Base-by-base conservation (phyloP, 2,329 filamentous ascomycete genomes). In the Ophiostoma montium region DNA sequence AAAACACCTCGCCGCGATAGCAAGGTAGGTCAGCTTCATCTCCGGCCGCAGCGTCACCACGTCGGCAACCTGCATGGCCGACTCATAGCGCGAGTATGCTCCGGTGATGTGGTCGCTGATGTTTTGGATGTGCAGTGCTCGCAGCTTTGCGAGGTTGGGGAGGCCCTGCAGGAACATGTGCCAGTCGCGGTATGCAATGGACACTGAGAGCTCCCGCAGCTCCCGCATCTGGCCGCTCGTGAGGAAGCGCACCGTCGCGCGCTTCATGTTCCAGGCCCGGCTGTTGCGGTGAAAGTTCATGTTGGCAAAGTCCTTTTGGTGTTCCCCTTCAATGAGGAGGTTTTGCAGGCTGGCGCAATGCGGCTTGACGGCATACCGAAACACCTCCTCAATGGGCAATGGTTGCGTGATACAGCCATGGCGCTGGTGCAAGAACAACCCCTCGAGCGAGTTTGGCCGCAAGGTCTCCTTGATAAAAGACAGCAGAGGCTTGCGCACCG, bases 151-250 rank as follows among this genome's bases (percentile, higher is more conserved):
- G 47, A 89, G 71, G 47, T 78, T 74, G 0, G 84, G 84, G 11
- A 92, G 72, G 38, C 81, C 71, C 60, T 86, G 84, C 9, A 92
- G 72, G 66, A 92, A 86, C 54, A 77, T 80, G 63, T 92, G 86
- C 84, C 86, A 92, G 58, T 89, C 82, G 56, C 75, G 78, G 62
- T 84, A 86, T 53, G 86, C 76, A 49, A 92, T 72, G 1, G 78
- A 75, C 56, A 86, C 75, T 10, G 82, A 81, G 23, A 92, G 66
- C 63, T 92, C 85, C 50, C 74, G 74, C 39, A 92, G 65, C 54
- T 70, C 77, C 18, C 69, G 71, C 84, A 92, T 87, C 51, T 79
- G 78, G 5, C 84, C 84, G 59, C 83, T 85, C 2, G 82, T 86
- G 48, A 92, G 72, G 60, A 84, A 92, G 0, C 74, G 70, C 41